These are phyloP conservation scores for Blepharisma stoltei DNA, from an alignment of 73 alveolate genomes.

Conservation along the genomic window DNA sequence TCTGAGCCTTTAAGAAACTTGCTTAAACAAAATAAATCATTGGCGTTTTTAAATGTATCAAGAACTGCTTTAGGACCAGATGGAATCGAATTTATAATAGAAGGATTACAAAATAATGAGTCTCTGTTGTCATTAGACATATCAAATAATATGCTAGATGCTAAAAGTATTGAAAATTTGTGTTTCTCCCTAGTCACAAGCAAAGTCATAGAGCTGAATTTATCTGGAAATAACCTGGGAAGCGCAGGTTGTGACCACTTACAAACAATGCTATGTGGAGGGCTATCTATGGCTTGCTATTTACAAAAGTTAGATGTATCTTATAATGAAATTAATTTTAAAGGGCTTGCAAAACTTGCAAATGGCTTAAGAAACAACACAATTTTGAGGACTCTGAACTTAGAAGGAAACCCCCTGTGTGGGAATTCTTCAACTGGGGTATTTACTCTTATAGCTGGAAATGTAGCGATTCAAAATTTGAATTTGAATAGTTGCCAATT, in stretches of 20 bases:
- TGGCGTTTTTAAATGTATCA: constrained; percentile 40
- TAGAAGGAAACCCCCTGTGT: not conserved
- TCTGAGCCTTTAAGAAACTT: constrained; percentile 34
- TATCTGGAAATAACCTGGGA: constrained; percentile 47
- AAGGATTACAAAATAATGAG: constrained; percentile 41
- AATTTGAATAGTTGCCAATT: too few relatives aligned
- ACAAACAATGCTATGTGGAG: constrained; percentile 16
- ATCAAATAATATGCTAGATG: constrained; percentile 41
- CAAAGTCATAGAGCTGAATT: constrained; percentile 39
- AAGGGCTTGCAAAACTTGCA: constrained; percentile 45
- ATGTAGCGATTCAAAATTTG: too few relatives aligned
- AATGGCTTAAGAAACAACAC: constrained; percentile 10
- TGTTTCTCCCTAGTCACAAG: constrained; percentile 35
- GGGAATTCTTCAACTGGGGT: too few relatives aligned
- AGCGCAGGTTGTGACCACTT: constrained; percentile 43
- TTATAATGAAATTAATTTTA: constrained; percentile 44
- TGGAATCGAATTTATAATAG: constrained; percentile 42
- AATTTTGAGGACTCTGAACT: not conserved
- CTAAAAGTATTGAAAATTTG: constrained; percentile 38
- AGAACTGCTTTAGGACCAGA: constrained; percentile 44
- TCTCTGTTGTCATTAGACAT: constrained; percentile 42
- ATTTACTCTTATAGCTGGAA: too few relatives aligned
- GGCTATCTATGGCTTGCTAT: constrained; percentile 17
- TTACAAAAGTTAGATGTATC: constrained; percentile 39
- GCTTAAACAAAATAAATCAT: constrained; percentile 27